Percentiles rank a stretch among this genome's conserved stretches.
Evolutionary conservation across 106 monocot genomes (phyloP).

Genomic region (Platanthera guangdongensis): DNA sequence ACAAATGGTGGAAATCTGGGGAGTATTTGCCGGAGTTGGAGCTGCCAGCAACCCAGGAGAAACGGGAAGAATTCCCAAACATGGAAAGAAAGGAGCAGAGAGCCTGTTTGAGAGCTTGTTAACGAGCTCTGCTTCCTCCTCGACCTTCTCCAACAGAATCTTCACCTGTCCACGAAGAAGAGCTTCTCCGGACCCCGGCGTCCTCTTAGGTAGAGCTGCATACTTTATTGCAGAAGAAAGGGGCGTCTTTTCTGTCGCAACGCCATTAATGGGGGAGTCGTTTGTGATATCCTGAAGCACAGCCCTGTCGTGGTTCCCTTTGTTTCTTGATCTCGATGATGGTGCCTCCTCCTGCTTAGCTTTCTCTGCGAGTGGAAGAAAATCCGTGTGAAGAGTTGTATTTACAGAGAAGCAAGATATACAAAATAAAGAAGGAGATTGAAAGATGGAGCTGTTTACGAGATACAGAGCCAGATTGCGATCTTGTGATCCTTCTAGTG

Average conservation of each 20-base stretch:
- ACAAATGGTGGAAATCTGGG: conserved; percentile 16
- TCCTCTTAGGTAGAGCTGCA: conserved; percentile 11
- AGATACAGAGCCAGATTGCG: conserved; percentile 25
- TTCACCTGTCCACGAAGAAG: conserved; percentile 85
- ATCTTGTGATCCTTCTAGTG: conserved; percentile 34
- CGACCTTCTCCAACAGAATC: conserved; percentile 72
- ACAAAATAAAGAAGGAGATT: neutral
- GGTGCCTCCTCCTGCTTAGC: conserved; percentile 26
- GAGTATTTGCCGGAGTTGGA: conserved; percentile 81
- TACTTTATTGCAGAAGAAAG: conserved; percentile 23
- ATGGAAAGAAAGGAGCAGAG: conserved; percentile 20
- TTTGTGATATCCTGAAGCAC: conserved; percentile 88
- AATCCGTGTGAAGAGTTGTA: neutral
- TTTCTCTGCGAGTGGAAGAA: conserved; percentile 26
- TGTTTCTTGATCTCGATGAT: conserved; percentile 31
- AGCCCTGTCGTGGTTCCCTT: conserved; percentile 14
- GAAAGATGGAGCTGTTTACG: conserved; percentile 20
- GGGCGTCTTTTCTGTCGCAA: conserved; percentile 51
- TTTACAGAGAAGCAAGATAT: neutral
- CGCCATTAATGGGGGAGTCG: conserved; percentile 81
- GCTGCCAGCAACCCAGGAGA: conserved; percentile 63
- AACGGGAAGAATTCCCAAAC: conserved; percentile 24
- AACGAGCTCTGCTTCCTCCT: conserved; percentile 52
- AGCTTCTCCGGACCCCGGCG: conserved; percentile 87
- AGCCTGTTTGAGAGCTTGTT: conserved; percentile 12